Conservation (phyloP, 257 asterid genomes). For the Dorcoceras hygrometricum region DNA sequence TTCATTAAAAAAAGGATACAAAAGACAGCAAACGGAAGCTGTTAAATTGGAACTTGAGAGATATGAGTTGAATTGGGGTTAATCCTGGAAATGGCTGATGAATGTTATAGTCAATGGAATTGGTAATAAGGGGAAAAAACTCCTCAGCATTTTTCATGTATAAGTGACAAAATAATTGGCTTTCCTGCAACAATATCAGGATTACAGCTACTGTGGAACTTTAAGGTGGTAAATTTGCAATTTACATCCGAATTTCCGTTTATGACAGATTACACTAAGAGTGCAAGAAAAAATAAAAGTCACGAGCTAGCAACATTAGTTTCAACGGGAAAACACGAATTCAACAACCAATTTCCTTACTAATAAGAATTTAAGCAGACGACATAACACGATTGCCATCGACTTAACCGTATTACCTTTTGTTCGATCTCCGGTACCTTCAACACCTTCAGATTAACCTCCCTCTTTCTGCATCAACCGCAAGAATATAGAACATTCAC, state of each 20-base stretch:
- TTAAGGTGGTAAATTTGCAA: not conserved
- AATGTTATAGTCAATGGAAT: not conserved
- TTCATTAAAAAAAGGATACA: not conserved
- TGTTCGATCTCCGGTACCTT: conserved; percentile 97
- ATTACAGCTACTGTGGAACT: not conserved
- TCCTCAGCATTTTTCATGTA: conserved; percentile 10
- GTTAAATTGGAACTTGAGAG: too few relatives aligned
- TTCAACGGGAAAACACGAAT: conserved; percentile 14
- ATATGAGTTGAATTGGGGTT: not conserved
- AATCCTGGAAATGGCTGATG: not conserved
- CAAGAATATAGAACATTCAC: not conserved
- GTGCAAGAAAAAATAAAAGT: not conserved
- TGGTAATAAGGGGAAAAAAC: not conserved
- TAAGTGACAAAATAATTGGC: not conserved
- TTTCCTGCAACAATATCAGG: not conserved
- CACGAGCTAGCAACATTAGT: conserved; percentile 14
- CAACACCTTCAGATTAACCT: conserved; percentile 93
- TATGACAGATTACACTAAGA: not conserved
- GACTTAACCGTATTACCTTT: conserved; percentile 44
- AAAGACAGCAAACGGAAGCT: not conserved
- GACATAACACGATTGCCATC: not conserved
- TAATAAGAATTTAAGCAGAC: conserved; percentile 15
- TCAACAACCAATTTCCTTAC: conserved; percentile 5
- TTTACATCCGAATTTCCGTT: too few relatives aligned
- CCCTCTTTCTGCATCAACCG: conserved; percentile 74